These are phyloP conservation scores for Scedosporium boydii DNA, from an alignment of 2,329 filamentous ascomycete species.

Conservation along the genomic window DNA sequence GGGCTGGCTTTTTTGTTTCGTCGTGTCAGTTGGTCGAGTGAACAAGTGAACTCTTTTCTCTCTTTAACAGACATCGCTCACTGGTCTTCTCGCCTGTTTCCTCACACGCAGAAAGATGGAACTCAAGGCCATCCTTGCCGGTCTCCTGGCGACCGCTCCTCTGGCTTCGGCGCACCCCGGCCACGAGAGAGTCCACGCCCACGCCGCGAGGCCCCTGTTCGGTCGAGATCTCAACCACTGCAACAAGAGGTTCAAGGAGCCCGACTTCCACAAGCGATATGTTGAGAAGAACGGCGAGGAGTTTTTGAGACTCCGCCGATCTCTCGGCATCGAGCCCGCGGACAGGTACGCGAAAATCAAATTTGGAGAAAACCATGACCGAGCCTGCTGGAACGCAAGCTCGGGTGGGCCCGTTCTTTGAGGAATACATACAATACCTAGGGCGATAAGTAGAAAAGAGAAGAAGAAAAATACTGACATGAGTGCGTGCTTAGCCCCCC, in stretches of 20 bases:
- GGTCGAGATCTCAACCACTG: conserved; percentile 2
- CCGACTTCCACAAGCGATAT: conserved; percentile 3
- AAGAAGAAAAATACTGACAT: background rate
- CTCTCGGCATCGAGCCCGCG: background rate
- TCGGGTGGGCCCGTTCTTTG: too few relatives aligned
- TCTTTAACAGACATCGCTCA: background rate
- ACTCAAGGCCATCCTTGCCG: background rate
- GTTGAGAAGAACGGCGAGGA: conserved; percentile 5
- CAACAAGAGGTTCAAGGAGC: conserved; percentile 5
- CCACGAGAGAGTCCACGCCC: conserved; percentile 1
- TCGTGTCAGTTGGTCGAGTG: background rate
- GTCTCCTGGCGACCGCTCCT: conserved; percentile 4
- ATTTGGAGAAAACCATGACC: background rate
- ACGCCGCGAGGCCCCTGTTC: conserved; percentile 2
- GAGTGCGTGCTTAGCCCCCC: background rate
- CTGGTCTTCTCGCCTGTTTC: background rate
- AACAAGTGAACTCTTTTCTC: background rate
- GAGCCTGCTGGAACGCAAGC: too few relatives aligned
- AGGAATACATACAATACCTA: too few relatives aligned
- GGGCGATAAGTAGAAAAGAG: background rate
- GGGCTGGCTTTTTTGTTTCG: background rate
- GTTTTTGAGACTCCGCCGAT: conserved; percentile 1
- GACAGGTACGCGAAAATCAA: background rate
- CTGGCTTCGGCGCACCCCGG: conserved; percentile 2
- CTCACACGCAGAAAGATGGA: conserved; percentile 1